phyloP scores from a whole-genome alignment of 768 basidiomycete species.

The Pleurotus sapidus region DNA sequence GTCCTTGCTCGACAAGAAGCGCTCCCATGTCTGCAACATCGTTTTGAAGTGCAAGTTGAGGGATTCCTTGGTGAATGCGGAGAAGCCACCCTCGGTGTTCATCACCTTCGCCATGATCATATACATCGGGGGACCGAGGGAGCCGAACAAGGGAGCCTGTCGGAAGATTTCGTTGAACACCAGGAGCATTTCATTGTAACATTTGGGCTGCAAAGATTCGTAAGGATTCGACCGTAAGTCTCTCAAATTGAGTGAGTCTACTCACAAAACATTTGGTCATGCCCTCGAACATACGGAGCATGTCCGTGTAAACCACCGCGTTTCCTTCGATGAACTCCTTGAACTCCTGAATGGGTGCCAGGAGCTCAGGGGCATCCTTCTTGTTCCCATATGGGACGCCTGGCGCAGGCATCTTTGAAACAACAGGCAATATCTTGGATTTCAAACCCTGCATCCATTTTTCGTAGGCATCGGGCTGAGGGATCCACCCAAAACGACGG shows the following conservation, averaged over 20 bases:
- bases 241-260: not conserved
- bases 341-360: constrained; percentile 21
- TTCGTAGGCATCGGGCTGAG: too few relatives aligned
- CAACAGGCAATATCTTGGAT: too few relatives aligned
- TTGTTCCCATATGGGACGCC: too few relatives aligned
- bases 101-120: constrained; percentile 38
- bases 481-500: too few relatives aligned
- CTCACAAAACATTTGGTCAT: not conserved
- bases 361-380: too few relatives aligned
- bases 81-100: constrained; percentile 27
- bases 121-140: constrained; percentile 35
- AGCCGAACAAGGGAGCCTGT: constrained; percentile 36
- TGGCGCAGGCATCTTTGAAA: too few relatives aligned
- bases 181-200: constrained; percentile 36
- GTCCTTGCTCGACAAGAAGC: constrained; percentile 38
- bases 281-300: constrained; percentile 28
- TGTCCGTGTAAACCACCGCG: constrained; percentile 24
- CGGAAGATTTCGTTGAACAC: constrained; percentile 39
- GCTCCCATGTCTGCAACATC: constrained; percentile 47
- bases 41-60: constrained; percentile 47
- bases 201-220: constrained; percentile 23
- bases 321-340: constrained; percentile 24
- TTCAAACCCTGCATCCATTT: too few relatives aligned
- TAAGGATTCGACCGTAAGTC: not conserved
- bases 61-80: constrained; percentile 33